Evolutionary conservation across 164 flowering plant species (phyloP), one percentile per base, ranked within the genome.

Genomic region (Houttuynia cordata): DNA sequence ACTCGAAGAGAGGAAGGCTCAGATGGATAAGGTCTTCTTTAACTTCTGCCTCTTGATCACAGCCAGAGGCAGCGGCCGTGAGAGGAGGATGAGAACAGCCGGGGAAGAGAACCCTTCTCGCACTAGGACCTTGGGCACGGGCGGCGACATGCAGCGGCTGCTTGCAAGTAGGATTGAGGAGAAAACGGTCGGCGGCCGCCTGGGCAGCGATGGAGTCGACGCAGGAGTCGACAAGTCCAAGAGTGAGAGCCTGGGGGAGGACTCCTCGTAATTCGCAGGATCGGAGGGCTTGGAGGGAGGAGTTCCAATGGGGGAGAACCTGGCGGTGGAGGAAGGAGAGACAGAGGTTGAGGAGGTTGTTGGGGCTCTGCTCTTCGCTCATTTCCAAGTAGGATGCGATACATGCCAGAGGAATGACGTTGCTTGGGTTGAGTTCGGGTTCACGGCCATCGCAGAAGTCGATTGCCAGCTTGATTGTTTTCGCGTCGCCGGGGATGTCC

Each of bases 391-490:
- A 74, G 57, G 68, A 58, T 34, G 97, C 83, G 17, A 79, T 61
- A 50, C 88, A 83, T 40, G 70, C 59, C 18, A 91, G 74, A 1
- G 82, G 85, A 23, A 84, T 51, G 24, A 75, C 74, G 60, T 82
- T 88, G 8, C 73, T 79, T 0, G 84, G 57, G 0, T 87, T 70
- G 10, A 91, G 21, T 1, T 62, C 62, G 8, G 59, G 69, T n/a
- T 82, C 80, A 24, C 22, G 68, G 0, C 94, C 93, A 34, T 82
- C 73, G 76, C 85, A 88, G 80, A 88, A 88, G 53, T 83, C 76
- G 37, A 71, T 77, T 1, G 80, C 83, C 10, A 76, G 75, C 69
- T 84, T 86, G 25, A 86, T 72, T 5, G 77, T 72, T 62, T 74
- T 72, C 0, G 71, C 65, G 34, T 81, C 85, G 24, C 76, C 75